Base-by-base conservation (phyloP, 306 rosid species). In the Prosopis cineraria region DNA sequence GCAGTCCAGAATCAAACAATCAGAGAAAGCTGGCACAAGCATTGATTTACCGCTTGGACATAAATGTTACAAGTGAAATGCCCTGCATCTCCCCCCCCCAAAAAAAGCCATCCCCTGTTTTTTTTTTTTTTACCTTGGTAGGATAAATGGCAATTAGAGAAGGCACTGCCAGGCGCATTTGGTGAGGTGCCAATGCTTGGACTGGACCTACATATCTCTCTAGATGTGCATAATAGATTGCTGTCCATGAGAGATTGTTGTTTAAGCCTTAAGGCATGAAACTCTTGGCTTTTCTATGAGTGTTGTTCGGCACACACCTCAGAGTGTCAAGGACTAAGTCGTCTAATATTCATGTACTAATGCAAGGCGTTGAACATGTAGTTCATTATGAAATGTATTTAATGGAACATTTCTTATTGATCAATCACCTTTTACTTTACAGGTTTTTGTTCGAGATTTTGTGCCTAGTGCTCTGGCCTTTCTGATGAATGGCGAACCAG, bases 401-500 rank as follows among this genome's bases (percentile, higher is more conserved):
- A 62, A 17, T 31, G 41, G 6, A 62, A 62, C 31, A 31, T 60
- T 29, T 41, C 29, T 17, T 78, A 56, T 76, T 63, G 70, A 56
- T 74, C 4, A 48, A 56, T 74, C 4, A 48, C 22, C 2, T 39
- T 65, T 34, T 68, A 16, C 33, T 14, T 64, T 56, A 29, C 64
- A 93, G 97, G 97, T 93, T 71, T 93, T 93, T 71, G 97, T 93
- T 33, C 88, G 97, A 45, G 97, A 93, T 87, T 93, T 93, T 79
- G 96, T 93, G 60, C 97, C 97, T 36, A 90, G 97, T 83, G 97
- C 97, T 53, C 79, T 93, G 58, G 96, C 97, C 27, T 93, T 90
- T 81, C 80, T 93, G 83, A 93, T 93, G 97, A 93, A 93, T 66
- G 97, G 97, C 7, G 97, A 93, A 75, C 97, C 97, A 2, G 97